Conservation (phyloP, 805 yeast species). For the Lachancea thermotolerans region DNA sequence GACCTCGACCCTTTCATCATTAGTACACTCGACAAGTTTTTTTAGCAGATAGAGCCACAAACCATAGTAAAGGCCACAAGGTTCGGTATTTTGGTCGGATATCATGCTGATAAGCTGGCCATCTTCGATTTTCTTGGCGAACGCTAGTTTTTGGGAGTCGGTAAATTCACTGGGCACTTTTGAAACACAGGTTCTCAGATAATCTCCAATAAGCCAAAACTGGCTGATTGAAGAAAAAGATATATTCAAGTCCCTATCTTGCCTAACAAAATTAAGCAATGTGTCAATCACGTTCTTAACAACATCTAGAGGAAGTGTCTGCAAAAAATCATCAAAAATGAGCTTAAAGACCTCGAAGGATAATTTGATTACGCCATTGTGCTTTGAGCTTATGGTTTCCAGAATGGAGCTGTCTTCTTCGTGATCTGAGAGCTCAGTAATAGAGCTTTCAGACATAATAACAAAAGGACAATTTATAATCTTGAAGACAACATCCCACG, state of each 20-base stretch:
- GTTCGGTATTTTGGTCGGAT: conserved; percentile 13
- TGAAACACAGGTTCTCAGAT: conserved; percentile 35
- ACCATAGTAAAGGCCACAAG: conserved; percentile 31
- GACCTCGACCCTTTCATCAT: conserved; percentile 68
- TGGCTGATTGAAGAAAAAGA: conserved; percentile 88
- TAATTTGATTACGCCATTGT: conserved; percentile 45
- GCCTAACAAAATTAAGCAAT: conserved; percentile 63
- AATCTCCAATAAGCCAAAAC: conserved; percentile 88
- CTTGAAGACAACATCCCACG: conserved; percentile 68
- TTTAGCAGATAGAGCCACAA: conserved; percentile 62
- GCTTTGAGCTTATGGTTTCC: conserved; percentile 40
- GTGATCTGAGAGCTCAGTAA: conserved; percentile 20
- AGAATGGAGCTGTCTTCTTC: conserved; percentile 22
- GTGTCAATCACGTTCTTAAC: conserved; percentile 63
- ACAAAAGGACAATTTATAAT: conserved; percentile 54
- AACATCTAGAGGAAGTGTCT: conserved; percentile 59
- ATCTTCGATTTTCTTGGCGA: conserved; percentile 3
- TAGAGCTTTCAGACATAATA: conserved; percentile 27
- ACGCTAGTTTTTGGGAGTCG: conserved; percentile 5
- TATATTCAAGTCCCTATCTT: conserved; percentile 68
- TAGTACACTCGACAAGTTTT: conserved; percentile 54
- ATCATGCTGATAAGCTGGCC: conserved; percentile 27
- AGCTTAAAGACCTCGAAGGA: conserved; percentile 80
- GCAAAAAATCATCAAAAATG: conserved; percentile 78
- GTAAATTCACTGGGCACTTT: not conserved